Evolutionary conservation across 352 stramenopile species (phyloP), one percentile per base, ranked within the genome.

Genomic region (Globisporangium heterothallicum): DNA sequence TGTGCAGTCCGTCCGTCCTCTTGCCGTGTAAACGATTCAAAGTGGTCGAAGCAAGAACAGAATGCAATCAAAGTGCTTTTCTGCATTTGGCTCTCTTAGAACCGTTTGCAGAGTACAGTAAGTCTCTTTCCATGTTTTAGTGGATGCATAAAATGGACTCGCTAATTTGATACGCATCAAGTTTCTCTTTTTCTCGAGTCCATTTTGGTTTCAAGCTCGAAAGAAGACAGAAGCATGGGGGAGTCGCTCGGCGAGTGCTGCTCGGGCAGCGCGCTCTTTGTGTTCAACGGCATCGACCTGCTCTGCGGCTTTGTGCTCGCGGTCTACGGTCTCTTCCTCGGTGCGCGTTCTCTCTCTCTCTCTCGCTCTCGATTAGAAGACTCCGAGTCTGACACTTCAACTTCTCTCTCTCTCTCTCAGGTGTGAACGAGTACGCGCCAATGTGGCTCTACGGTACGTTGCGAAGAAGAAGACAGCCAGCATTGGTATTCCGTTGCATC

Each of bases 261-360:
- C 51, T 68, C 70, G 19, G 64, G 73, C 48, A 56, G 55, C 32
- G 73, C 75, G 54, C 76, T 92, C 47, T 86, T 88, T 51, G 36
- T 88, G 54, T 92, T 86, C 64, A 89, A 92, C 61, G 74, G 66
- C 43, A 71, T 92, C 40, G 80, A 92, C 61, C 49, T 92, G 26
- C 19, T 86, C 34, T 83, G 75, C 26, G 80, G 80, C 19, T 54
- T 78, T n/a, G 50, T 64, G 19, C 74, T 92, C 8, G 72, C 65
- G 9, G 47, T 74, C 49, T 92, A 92, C 50, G 73, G 72, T 12
- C 58, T 86, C 47, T 88, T 83, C 42, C 64, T 92, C 21, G 72
- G 72, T 70, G 8, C 40, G 56, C 29, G 9, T 41, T 22, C 25
- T 2, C 21, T 22, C 34, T 30, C 14, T 22, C 24, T 9, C 9